These are phyloP conservation scores for Populus nigra DNA, from an alignment of 345 rosid species.

Conservation along the genomic window DNA sequence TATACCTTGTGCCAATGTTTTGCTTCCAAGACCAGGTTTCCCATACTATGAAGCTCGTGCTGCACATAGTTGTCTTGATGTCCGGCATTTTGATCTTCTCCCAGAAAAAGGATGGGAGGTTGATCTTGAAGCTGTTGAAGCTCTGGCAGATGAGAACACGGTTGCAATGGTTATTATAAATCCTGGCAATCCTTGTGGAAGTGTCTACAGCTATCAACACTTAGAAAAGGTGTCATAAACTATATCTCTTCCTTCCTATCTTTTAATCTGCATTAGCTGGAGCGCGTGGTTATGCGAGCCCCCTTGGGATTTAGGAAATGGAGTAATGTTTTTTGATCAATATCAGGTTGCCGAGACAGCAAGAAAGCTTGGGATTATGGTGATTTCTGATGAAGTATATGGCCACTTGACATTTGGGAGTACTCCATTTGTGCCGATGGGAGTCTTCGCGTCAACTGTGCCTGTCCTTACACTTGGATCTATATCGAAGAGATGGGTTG, in stretches of 20 bases:
- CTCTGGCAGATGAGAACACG: slow-evolving; percentile 58
- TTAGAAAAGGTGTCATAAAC: slow-evolving; percentile 33
- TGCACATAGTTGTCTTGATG: slow-evolving; percentile 29
- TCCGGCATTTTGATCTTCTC: slow-evolving; percentile 57
- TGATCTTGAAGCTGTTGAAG: slow-evolving; percentile 49
- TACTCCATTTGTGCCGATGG: slow-evolving; percentile 25
- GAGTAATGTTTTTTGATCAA: too few relatives aligned
- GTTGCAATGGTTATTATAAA: slow-evolving; percentile 54
- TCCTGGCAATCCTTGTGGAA: slow-evolving; percentile 51
- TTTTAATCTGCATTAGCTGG: too few relatives aligned
- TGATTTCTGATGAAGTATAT: slow-evolving; percentile 34
- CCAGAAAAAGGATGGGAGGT: slow-evolving; percentile 62
- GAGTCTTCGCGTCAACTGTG: slow-evolving; percentile 18
- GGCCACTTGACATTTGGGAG: slow-evolving; percentile 18
- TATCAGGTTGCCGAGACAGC: slow-evolving; percentile 24
- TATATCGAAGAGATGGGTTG: slow-evolving; percentile 29
- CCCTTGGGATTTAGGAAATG: too few relatives aligned
- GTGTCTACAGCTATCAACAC: slow-evolving; percentile 45
- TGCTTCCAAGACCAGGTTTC: slow-evolving; percentile 45
- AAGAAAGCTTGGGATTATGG: slow-evolving; percentile 21
- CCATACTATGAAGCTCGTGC: slow-evolving; percentile 47
- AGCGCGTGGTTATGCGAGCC: not conserved
- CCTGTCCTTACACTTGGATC: slow-evolving; percentile 29
- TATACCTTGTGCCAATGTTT: slow-evolving; percentile 51
- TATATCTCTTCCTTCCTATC: not conserved